Conservation (phyloP, 2,329 filamentous ascomycete genomes). For the Xylaria sp. region DNA sequence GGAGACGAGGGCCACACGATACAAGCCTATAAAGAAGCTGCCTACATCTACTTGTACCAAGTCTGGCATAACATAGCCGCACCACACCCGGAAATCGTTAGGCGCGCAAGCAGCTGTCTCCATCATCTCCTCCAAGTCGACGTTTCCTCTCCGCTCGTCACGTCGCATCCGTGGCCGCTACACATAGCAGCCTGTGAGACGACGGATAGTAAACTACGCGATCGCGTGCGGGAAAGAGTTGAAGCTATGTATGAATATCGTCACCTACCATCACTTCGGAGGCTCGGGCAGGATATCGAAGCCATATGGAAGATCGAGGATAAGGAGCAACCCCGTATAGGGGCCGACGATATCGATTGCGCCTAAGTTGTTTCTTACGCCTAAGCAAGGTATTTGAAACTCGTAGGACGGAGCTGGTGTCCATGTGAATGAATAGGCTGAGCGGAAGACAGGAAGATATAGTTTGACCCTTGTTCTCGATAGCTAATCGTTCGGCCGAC, state of each 20-base stretch:
- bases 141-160: conserved; percentile 38
- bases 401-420: too few relatives aligned
- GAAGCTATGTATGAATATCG: conserved; percentile 39
- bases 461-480: background rate
- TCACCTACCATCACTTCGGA: conserved; percentile 38
- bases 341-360: conserved; percentile 42
- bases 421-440: background rate
- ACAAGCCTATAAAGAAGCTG: conserved; percentile 41
- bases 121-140: conserved; percentile 35
- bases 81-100: conserved; percentile 28
- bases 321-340: conserved; percentile 34
- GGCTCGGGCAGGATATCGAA: conserved; percentile 40
- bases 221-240: conserved; percentile 35
- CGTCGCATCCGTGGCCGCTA: conserved; percentile 42
- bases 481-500: background rate
- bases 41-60: conserved; percentile 41
- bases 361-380: conserved; percentile 38
- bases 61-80: conserved; percentile 38
- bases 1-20: conserved; percentile 37
- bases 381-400: too few relatives aligned
- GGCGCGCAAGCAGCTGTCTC: conserved; percentile 37
- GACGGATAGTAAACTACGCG: conserved; percentile 32
- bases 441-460: background rate
- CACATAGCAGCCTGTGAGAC: conserved; percentile 44
- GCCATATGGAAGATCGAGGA: conserved; percentile 42